Evolutionary conservation across 495 filamentous ascomycete genomes (phyloP).

Genomic region (Neurospora sp.): DNA sequence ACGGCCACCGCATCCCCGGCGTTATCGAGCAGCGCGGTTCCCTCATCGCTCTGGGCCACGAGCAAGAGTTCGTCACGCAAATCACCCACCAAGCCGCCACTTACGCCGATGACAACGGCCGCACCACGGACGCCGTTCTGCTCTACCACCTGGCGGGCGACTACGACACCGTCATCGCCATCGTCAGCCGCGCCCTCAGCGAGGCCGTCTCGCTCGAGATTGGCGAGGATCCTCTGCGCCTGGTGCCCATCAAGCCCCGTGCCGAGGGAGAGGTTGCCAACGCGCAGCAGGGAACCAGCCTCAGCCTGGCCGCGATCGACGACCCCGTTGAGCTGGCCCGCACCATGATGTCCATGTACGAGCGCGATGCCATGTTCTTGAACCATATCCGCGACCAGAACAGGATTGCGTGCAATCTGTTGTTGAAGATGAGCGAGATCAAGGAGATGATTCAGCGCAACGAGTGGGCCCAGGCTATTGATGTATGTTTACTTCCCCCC

Average conservation of each 20-base stretch:
- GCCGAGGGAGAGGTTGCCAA: constrained; percentile 20
- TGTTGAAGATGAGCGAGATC: constrained; percentile 69
- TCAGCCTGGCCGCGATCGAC: constrained; percentile 78
- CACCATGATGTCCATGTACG: constrained; percentile 75
- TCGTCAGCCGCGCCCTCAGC: constrained; percentile 82
- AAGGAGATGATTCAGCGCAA: constrained; percentile 58
- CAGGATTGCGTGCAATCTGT: constrained; percentile 55
- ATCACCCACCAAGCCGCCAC: constrained; percentile 85
- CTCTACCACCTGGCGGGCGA: constrained; percentile 91
- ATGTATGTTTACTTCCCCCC: constrained; percentile 49
- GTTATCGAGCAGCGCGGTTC: constrained; percentile 80
- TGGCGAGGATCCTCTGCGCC: constrained; percentile 59
- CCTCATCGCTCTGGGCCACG: constrained; percentile 67
- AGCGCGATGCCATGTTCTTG: constrained; percentile 61
- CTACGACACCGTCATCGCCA: constrained; percentile 79
- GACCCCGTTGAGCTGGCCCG: constrained; percentile 69
- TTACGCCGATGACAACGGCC: constrained; percentile 86
- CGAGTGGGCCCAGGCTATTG: constrained; percentile 67
- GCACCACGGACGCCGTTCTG: constrained; percentile 84
- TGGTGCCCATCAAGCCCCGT: constrained; percentile 70
- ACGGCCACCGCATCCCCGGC: constrained; percentile 73
- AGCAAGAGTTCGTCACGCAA: constrained; percentile 71
- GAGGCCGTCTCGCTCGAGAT: constrained; percentile 76
- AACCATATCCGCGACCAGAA: constrained; percentile 55
- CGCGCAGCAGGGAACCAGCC: constrained; percentile 42